Evolutionary conservation across 2,329 filamentous ascomycete species (phyloP).

Genomic region (Sarocladiaceae sp.): DNA sequence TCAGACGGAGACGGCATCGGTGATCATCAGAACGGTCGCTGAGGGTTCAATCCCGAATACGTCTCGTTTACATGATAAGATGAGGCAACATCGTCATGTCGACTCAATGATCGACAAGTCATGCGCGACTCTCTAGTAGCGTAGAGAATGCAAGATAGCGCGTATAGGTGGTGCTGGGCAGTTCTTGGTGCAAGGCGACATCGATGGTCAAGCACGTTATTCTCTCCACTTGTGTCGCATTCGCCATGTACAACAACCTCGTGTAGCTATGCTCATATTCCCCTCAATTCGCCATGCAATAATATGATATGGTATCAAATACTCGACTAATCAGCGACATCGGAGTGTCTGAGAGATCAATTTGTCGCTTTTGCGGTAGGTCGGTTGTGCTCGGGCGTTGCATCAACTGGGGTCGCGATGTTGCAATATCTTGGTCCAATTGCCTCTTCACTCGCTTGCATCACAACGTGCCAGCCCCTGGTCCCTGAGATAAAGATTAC

Average conservation of each 20-base stretch:
- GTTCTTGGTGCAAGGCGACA: neutral
- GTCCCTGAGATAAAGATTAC: no score
- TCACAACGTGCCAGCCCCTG: neutral
- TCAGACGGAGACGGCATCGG: no score
- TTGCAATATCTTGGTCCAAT: neutral
- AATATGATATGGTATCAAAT: neutral
- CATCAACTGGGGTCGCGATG: slow-evolving; percentile 1
- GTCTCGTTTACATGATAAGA: no score
- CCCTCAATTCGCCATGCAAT: neutral
- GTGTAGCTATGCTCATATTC: neutral
- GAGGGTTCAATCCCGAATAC: no score
- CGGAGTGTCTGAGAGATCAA: neutral
- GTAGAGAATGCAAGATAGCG: no score
- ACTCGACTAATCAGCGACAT: neutral
- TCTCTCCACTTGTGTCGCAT: neutral
- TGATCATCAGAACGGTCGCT: no score
- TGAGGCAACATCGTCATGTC: no score
- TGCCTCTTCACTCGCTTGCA: neutral
- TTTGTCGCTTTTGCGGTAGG: neutral
- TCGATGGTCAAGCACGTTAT: neutral
- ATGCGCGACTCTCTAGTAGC: no score
- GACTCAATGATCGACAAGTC: no score
- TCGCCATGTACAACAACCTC: no score
- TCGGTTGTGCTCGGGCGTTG: neutral
- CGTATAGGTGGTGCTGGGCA: no score